Evolutionary conservation across 148 eudicot genomes (phyloP).

Genomic region (Chenopodium berlandieri): DNA sequence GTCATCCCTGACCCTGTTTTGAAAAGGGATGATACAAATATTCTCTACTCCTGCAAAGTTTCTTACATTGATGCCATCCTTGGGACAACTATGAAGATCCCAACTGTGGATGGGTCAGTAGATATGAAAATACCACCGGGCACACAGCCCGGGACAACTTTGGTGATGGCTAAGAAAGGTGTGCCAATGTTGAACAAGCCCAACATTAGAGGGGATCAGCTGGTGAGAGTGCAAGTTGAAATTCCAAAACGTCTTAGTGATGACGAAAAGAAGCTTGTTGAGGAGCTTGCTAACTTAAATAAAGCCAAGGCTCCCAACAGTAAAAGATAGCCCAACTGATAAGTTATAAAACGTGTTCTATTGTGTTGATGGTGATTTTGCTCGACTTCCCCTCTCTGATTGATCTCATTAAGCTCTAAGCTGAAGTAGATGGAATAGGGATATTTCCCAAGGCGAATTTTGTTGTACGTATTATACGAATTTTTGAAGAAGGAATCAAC

Average conservation of each 20-base stretch:
- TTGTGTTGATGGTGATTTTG: background rate
- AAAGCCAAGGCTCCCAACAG: slow-evolving; percentile 68
- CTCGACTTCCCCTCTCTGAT: background rate
- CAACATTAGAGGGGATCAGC: slow-evolving; percentile 81
- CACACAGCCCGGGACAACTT: slow-evolving; percentile 85
- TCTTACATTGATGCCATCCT: slow-evolving; percentile 86
- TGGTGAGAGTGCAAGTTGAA: slow-evolving; percentile 86
- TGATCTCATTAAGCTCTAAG: slow-evolving; percentile 9
- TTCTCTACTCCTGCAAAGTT: slow-evolving; percentile 77
- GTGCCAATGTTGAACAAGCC: slow-evolving; percentile 71
- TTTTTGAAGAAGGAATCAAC: background rate
- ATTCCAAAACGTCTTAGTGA: slow-evolving; percentile 74
- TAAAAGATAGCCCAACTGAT: slow-evolving; percentile 34
- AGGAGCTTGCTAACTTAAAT: slow-evolving; percentile 72
- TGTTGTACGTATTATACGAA: background rate
- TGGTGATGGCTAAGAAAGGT: slow-evolving; percentile 95
- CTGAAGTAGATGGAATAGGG: slow-evolving; percentile 1
- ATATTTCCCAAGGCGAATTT: slow-evolving; percentile 7
- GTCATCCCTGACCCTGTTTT: slow-evolving; percentile 74
- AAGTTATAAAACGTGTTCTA: background rate
- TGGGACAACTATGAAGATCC: slow-evolving; percentile 85
- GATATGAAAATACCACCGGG: slow-evolving; percentile 90
- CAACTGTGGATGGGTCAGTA: slow-evolving; percentile 85
- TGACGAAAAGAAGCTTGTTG: slow-evolving; percentile 83
- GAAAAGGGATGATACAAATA: slow-evolving; percentile 81